Evolutionary conservation across 257 asterid species (phyloP), one percentile per base, ranked within the genome.

Genomic region (Eucommia ulmoides): DNA sequence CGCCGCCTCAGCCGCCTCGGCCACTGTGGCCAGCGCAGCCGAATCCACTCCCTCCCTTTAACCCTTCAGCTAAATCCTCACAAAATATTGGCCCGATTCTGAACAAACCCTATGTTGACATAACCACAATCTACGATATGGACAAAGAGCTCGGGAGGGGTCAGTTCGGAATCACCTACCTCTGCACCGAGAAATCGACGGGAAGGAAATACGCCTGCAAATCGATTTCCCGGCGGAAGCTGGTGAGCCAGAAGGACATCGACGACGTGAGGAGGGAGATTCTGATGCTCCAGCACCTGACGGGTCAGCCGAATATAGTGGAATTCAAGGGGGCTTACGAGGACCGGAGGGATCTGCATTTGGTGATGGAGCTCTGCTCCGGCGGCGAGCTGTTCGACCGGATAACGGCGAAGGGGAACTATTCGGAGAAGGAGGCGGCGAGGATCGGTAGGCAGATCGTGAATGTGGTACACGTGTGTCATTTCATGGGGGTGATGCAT

Each of bases 401-500:
- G 63, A 80, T 80, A 23, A 69, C 91, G 0, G 80, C 74, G 1
- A 69, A 49, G 16, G 83, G 91, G 50, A 66, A 68, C 24, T 80
- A 80, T 25, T 71, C 85, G 0, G 91, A 80, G 63, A 77, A 61
- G 46, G 91, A 77, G 42, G 82, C 91, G 0, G 80, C 91, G 0
- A 46, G 58, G 7, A 60, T 80, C 4, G 91, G 91, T 33, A 51
- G 85, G 11, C 91, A 80, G 70, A 54, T 80, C 23, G 82, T 80
- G 49, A 80, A 80, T 54, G 91, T 80, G 52, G 91, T 80, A 29
- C 80, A 77, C 46, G 91, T 65, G 3, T 80, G 83, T 5, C 85
- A 80, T 66, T 77, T 80, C 59, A 80, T 80, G 91, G 91, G 91
- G 3, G 89, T 80, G 3, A 76, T 80, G 74, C 89, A 80, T 56